phyloP scores from a whole-genome alignment of 768 basidiomycete species.

The Nidularia pulvinata region DNA sequence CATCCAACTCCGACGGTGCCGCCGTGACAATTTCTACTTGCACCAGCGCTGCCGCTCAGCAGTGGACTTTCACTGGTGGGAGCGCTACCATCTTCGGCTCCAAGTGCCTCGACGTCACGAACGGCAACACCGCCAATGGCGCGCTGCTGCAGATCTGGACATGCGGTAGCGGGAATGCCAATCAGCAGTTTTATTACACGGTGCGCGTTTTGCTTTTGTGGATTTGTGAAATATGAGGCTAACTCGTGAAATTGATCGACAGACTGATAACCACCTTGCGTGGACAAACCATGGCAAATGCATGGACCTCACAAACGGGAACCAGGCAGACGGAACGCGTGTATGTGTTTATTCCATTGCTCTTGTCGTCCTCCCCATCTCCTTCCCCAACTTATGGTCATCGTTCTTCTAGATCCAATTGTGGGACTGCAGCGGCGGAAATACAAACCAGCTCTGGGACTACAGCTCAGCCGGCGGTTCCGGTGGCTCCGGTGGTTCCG shows the following conservation, averaged over 20 bases:
- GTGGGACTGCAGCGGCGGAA: conserved; percentile 37
- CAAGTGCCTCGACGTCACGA: conserved; percentile 48
- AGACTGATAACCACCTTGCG: conserved; percentile 33
- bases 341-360: conserved; percentile 20
- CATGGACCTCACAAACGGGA: conserved; percentile 43
- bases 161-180: conserved; percentile 34
- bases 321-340: conserved; percentile 32
- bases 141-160: conserved; percentile 52
- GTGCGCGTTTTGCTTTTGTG: conserved; percentile 12
- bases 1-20: conserved; percentile 46
- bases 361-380: not conserved
- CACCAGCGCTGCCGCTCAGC: conserved; percentile 38
- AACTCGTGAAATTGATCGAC: not conserved
- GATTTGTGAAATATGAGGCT: not conserved
- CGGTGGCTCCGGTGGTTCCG: too few relatives aligned
- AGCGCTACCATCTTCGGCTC: conserved; percentile 36
- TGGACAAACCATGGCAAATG: conserved; percentile 53
- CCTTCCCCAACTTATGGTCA: not conserved
- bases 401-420: conserved; percentile 37
- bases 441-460: conserved; percentile 55
- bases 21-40: conserved; percentile 45
- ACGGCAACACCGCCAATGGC: conserved; percentile 39
- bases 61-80: conserved; percentile 46
- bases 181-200: conserved; percentile 49
- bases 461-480: too few relatives aligned